Percentiles rank a stretch among this genome's conserved stretches.
Evolutionary conservation across 2,329 filamentous ascomycete genomes (phyloP).

Genomic region (Phyllosticta citribraziliensis): DNA sequence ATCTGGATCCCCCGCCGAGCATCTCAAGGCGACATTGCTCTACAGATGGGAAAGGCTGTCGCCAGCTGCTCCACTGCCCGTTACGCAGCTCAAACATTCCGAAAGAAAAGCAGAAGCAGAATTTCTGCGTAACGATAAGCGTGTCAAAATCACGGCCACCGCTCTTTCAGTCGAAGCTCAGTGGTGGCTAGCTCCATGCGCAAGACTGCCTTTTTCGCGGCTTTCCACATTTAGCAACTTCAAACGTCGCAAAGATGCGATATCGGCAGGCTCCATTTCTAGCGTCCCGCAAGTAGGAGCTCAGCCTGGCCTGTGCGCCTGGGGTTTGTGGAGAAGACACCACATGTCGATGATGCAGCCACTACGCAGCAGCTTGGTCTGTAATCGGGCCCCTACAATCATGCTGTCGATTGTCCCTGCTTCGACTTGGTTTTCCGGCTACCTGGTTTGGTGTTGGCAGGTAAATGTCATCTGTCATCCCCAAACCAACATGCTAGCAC

Average conservation of each 20-base stretch:
- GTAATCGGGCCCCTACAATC: not conserved
- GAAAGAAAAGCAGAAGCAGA: not conserved
- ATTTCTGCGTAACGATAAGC: not conserved
- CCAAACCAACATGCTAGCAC: too few species aligned
- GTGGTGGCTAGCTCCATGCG: not conserved
- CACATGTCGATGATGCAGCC: not conserved
- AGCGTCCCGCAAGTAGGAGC: not conserved
- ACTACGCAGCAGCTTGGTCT: too few species aligned
- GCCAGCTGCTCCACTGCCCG: not conserved
- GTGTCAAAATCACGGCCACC: not conserved
- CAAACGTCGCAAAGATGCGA: not conserved
- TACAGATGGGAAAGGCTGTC: not conserved
- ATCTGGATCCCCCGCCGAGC: too few species aligned
- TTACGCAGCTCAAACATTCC: not conserved
- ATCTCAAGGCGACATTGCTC: not conserved
- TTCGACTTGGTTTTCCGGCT: not conserved
- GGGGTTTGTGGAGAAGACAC: not conserved
- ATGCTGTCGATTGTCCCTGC: not conserved
- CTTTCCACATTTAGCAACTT: not conserved
- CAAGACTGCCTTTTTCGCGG: not conserved
- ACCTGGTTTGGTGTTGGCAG: too few species aligned
- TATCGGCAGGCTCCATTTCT: not conserved
- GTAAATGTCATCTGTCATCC: too few species aligned
- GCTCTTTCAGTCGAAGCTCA: not conserved
- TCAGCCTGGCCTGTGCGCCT: not conserved